Evolutionary conservation across 148 eudicot species (phyloP).

Genomic region (Vaccinium darrowii): DNA sequence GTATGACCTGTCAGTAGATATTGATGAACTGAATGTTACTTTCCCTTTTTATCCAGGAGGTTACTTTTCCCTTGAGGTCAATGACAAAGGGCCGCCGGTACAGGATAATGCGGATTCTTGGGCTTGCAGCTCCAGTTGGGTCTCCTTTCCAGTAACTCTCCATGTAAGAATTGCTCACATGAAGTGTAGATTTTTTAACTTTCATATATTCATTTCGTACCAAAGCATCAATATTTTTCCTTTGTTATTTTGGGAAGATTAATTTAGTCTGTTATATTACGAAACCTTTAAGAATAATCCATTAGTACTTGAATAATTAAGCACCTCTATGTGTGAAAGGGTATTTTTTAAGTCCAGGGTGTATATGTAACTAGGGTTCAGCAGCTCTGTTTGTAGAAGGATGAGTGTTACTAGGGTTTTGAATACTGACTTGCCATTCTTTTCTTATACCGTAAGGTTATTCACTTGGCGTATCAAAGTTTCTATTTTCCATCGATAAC

Average conservation of each 20-base stretch:
- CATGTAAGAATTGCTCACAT: constrained; percentile 5
- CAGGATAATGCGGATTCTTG: constrained; percentile 46
- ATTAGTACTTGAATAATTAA: neutral
- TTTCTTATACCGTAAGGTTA: neutral
- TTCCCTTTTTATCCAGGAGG: constrained; percentile 27
- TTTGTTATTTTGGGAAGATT: neutral
- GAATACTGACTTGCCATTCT: neutral
- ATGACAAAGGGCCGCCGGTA: constrained; percentile 34
- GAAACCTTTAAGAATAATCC: constrained; percentile 1
- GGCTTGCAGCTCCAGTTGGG: constrained; percentile 52
- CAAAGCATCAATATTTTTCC: neutral
- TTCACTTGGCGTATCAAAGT: neutral
- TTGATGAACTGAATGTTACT: neutral
- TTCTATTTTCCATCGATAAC: neutral
- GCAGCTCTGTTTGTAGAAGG: neutral
- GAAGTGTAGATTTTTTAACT: neutral
- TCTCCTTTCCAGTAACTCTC: constrained; percentile 32
- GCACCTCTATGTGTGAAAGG: neutral
- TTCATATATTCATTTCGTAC: neutral
- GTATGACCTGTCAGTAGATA: neutral
- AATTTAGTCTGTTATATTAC: neutral
- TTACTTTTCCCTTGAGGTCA: constrained; percentile 16
- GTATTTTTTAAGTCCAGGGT: neutral
- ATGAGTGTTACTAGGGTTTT: neutral
- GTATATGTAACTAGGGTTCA: neutral